phyloP scores from a whole-genome alignment of 192 early-diverging fungal species.

The Coemansia asiatica region DNA sequence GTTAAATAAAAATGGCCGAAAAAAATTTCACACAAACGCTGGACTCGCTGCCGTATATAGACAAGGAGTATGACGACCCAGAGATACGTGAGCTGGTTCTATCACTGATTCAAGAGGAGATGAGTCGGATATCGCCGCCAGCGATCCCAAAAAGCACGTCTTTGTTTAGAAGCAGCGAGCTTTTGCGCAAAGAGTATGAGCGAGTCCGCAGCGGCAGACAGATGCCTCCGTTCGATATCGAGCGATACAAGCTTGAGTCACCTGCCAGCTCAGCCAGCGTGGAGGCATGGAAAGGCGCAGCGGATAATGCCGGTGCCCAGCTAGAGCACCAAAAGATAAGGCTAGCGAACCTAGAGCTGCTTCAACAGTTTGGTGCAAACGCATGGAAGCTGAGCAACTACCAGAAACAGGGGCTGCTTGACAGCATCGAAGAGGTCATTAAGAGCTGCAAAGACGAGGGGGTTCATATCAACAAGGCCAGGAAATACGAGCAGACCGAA shows the following conservation, averaged over 20 bases:
- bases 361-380: conserved; percentile 52
- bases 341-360: conserved; percentile 43
- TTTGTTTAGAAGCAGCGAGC: conserved; percentile 36
- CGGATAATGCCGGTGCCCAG: conserved; percentile 48
- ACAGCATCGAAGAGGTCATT: conserved; percentile 24
- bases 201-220: conserved; percentile 27
- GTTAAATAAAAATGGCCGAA: background rate
- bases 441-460: conserved; percentile 18
- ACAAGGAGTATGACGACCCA: conserved; percentile 52
- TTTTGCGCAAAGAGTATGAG: conserved; percentile 49
- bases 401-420: conserved; percentile 39
- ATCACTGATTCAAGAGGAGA: conserved; percentile 39
- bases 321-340: conserved; percentile 50
- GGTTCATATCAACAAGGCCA: conserved; percentile 35
- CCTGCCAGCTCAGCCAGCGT: conserved; percentile 10
- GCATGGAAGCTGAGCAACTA: conserved; percentile 50
- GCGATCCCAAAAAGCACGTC: conserved; percentile 21
- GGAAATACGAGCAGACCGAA: conserved; percentile 46
- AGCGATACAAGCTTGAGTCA: conserved; percentile 43
- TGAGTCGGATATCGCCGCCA: conserved; percentile 38
- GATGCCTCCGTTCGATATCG: conserved; percentile 33
- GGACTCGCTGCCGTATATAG: conserved; percentile 52
- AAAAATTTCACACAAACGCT: background rate
- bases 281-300: conserved; percentile 30
- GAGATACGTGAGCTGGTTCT: conserved; percentile 21